A percentile compares a stretch with the other conserved stretches of the same genome.
These are phyloP conservation scores for Fraxinus baroniana DNA, from an alignment of 305 asterid genomes.

Conservation along the genomic window DNA sequence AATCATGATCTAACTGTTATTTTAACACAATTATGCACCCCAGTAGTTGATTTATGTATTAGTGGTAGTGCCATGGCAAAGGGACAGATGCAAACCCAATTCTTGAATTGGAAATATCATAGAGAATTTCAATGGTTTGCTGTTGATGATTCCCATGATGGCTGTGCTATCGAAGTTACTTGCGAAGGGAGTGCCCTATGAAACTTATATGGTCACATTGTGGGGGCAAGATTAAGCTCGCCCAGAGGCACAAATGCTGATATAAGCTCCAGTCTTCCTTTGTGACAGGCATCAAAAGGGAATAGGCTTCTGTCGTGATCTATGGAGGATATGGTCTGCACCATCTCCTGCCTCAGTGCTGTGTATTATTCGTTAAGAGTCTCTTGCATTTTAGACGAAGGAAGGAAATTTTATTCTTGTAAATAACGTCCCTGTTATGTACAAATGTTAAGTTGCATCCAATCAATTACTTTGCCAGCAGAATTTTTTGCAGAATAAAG, in stretches of 20 bases:
- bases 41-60: background rate
- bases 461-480: background rate
- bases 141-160: constrained; percentile 3
- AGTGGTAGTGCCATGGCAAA: background rate
- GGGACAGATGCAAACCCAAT: background rate
- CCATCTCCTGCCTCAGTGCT: background rate
- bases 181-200: background rate
- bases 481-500: background rate
- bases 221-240: background rate
- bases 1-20: background rate
- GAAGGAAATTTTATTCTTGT: background rate
- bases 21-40: background rate
- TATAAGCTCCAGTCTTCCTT: background rate
- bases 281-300: background rate
- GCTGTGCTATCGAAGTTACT: background rate
- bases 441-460: background rate
- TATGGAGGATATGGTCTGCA: background rate
- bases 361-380: background rate
- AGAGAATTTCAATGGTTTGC: constrained; percentile 5
- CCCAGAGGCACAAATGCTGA: background rate
- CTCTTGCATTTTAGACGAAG: background rate
- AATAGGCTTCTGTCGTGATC: background rate
- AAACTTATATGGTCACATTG: background rate
- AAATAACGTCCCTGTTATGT: background rate
- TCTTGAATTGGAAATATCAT: background rate